These are phyloP conservation scores for Phytopythium delawarense DNA, from an alignment of 352 stramenopile genomes.

Conservation along the genomic window DNA sequence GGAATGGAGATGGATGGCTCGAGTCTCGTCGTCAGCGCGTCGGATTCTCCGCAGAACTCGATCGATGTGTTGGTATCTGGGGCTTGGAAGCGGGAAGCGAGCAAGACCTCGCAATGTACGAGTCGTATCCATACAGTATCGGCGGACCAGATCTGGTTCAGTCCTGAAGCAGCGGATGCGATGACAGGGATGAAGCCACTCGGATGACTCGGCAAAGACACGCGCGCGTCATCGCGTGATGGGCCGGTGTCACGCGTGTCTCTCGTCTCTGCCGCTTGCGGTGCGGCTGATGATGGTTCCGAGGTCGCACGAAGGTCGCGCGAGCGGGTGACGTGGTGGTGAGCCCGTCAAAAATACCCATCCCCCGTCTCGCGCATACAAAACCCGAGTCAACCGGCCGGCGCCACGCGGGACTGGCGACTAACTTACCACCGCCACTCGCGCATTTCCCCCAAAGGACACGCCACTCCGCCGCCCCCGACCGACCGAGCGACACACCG, in stretches of 20 bases:
- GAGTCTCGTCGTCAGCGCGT: no score
- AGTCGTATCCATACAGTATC: no score
- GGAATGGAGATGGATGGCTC: no score
- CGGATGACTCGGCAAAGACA: neutral
- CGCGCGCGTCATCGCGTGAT: neutral
- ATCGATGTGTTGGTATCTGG: no score
- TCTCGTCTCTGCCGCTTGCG: slow-evolving; percentile 3
- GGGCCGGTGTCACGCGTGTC: neutral
- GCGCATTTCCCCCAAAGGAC: neutral
- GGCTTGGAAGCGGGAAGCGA: no score
- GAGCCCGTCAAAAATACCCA: neutral
- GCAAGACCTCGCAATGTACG: no score
- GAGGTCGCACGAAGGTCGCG: slow-evolving; percentile 2
- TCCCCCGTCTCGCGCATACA: neutral
- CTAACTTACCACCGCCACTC: neutral
- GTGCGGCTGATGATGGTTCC: neutral
- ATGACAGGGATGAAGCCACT: neutral
- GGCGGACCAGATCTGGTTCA: no score
- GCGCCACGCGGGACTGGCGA: neutral
- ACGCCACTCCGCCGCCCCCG: neutral
- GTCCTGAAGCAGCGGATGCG: neutral
- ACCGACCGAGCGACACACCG: neutral
- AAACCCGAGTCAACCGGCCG: neutral
- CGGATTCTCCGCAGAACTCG: no score
- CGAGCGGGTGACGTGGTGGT: slow-evolving; percentile 1